Evolutionary conservation across 2,329 filamentous ascomycete species (phyloP).

Genomic region (Ophiostoma quercus): DNA sequence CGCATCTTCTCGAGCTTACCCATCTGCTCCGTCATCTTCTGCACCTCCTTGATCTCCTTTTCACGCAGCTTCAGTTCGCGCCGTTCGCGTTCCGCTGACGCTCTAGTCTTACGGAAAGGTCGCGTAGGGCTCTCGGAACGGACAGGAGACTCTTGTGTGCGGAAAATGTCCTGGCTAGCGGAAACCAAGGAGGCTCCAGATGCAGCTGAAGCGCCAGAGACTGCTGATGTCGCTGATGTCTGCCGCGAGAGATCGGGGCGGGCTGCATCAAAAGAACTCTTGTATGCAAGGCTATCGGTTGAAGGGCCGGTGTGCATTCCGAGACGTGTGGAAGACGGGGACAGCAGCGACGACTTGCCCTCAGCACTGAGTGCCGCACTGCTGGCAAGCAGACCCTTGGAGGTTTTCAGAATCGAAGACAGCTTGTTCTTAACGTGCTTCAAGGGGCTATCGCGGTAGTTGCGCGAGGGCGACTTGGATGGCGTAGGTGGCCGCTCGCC

Average conservation of each 20-base stretch:
- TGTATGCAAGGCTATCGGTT: conserved; percentile 43
- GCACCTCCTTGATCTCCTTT: conserved; percentile 55
- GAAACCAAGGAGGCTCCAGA: conserved; percentile 28
- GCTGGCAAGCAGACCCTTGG: conserved; percentile 78
- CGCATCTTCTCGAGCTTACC: conserved; percentile 62
- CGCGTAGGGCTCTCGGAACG: conserved; percentile 43
- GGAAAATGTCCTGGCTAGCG: conserved; percentile 26
- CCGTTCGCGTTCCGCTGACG: conserved; percentile 56
- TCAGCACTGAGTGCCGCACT: conserved; percentile 61
- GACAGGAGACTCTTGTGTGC: conserved; percentile 24
- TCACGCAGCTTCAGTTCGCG: conserved; percentile 54
- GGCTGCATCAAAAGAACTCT: conserved; percentile 35
- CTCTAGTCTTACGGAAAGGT: conserved; percentile 48
- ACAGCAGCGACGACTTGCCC: conserved; percentile 53
- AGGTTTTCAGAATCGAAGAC: conserved; percentile 83
- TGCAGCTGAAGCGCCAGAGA: conserved; percentile 24
- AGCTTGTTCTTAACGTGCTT: conserved; percentile 91
- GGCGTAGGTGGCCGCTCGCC: conserved; percentile 42
- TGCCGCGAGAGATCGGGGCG: conserved; percentile 46
- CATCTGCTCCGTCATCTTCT: conserved; percentile 55
- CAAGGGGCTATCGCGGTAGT: conserved; percentile 67
- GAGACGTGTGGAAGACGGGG: conserved; percentile 47
- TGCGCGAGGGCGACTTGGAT: conserved; percentile 52
- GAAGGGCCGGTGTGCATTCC: conserved; percentile 44
- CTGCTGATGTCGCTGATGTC: conserved; percentile 22